These are phyloP conservation scores for Annona squamosa DNA, from an alignment of 164 flowering plant genomes.

Conservation along the genomic window DNA sequence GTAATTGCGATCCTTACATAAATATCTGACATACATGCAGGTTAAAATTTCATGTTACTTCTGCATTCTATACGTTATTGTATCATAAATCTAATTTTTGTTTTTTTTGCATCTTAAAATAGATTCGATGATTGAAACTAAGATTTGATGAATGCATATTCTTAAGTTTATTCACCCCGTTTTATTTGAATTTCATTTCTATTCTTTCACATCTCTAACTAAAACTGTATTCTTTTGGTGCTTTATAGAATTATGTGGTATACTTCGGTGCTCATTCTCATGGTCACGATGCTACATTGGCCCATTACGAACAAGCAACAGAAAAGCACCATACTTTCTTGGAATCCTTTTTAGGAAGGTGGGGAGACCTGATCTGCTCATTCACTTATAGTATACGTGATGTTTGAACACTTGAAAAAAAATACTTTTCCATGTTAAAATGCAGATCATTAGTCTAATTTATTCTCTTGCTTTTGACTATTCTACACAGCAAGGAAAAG, in stretches of 20 bases:
- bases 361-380: not conserved
- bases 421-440: not conserved
- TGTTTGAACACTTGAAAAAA: not conserved
- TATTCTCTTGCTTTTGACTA: not conserved
- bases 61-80: not conserved
- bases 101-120: too few relatives aligned
- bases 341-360: slow-evolving; percentile 47
- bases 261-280: slow-evolving; percentile 54
- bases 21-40: too few relatives aligned
- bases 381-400: not conserved
- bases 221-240: not conserved
- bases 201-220: too few relatives aligned
- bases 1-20: too few relatives aligned
- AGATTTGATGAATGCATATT: too few relatives aligned
- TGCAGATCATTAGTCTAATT: not conserved
- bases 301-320: slow-evolving; percentile 27
- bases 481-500: slow-evolving; percentile 20
- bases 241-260: slow-evolving; percentile 47
- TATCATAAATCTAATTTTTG: not conserved
- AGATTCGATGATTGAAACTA: too few relatives aligned
- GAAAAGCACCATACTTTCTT: slow-evolving; percentile 44
- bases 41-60: not conserved
- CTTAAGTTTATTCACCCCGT: too few relatives aligned
- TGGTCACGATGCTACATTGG: slow-evolving; percentile 15
- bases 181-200: not conserved